These are phyloP conservation scores for Penicillium coffeae DNA, from an alignment of 495 filamentous ascomycete species.

Conservation along the genomic window DNA sequence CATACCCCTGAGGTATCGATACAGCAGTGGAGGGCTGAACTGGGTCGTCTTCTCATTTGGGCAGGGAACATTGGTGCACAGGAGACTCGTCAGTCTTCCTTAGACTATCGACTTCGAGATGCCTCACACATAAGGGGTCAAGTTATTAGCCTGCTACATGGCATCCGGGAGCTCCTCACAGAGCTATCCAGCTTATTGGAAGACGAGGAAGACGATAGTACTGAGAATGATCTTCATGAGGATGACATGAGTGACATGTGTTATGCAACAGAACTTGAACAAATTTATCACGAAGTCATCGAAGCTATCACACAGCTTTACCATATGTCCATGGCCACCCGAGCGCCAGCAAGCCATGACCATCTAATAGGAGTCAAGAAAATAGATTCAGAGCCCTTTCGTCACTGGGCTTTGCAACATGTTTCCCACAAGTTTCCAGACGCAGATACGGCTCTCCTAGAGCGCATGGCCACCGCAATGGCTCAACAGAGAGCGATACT, in stretches of 20 bases:
- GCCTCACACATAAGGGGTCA: constrained; percentile 40
- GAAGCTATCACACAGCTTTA: constrained; percentile 17
- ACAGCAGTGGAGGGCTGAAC: constrained; percentile 27
- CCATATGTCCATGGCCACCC: constrained; percentile 24
- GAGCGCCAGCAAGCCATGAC: constrained; percentile 23
- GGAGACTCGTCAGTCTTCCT: constrained; percentile 33
- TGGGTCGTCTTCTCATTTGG: constrained; percentile 42
- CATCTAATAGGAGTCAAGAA: constrained; percentile 2
- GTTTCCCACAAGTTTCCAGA: constrained; percentile 8
- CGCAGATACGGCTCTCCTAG: background rate
- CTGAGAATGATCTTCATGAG: background rate
- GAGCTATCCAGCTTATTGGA: constrained; percentile 1
- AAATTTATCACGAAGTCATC: constrained; percentile 1
- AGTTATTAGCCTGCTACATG: background rate
- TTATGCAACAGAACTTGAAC: constrained; percentile 1
- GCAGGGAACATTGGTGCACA: constrained; percentile 46
- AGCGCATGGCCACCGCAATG: constrained; percentile 17
- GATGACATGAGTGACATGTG: background rate
- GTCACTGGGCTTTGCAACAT: constrained; percentile 7
- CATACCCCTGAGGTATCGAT: constrained; percentile 5
- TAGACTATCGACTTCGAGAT: constrained; percentile 47
- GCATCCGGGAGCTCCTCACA: constrained; percentile 1
- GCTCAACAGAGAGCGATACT: constrained; percentile 10
- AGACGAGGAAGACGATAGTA: background rate
- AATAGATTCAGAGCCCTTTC: constrained; percentile 7